Evolutionary conservation across 345 rosid genomes (phyloP).

Genomic region (Hypericum perforatum): DNA sequence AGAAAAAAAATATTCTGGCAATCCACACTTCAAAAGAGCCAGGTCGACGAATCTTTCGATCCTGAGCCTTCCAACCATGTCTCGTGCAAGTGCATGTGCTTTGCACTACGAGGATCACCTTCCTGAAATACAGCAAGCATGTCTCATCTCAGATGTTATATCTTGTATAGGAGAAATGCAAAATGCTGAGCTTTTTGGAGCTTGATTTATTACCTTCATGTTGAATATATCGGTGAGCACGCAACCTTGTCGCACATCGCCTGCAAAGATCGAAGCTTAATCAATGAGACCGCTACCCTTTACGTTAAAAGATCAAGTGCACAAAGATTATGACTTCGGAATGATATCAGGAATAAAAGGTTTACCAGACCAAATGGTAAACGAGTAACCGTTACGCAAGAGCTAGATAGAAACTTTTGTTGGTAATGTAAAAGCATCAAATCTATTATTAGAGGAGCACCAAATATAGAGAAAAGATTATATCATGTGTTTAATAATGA

Average conservation of each 20-base stretch:
- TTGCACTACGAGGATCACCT: slow-evolving; percentile 23
- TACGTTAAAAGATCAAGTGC: neutral
- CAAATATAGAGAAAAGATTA: neutral
- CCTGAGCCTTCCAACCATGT: slow-evolving; percentile 54
- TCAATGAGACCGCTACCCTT: neutral
- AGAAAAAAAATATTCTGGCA: too few relatives aligned
- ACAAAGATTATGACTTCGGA: neutral
- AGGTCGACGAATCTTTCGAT: slow-evolving; percentile 34
- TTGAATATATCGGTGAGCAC: slow-evolving; percentile 39
- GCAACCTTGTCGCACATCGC: slow-evolving; percentile 49
- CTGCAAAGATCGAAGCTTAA: slow-evolving; percentile 25
- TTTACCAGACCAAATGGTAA: too few relatives aligned
- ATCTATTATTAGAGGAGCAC: neutral
- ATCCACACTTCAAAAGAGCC: slow-evolving; percentile 20
- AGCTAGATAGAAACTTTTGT: too few relatives aligned
- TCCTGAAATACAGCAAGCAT: slow-evolving; percentile 24
- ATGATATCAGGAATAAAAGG: neutral
- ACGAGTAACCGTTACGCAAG: too few relatives aligned
- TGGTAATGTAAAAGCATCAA: too few relatives aligned
- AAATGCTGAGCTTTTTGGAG: neutral
- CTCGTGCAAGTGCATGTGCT: slow-evolving; percentile 52
- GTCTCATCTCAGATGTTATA: neutral
- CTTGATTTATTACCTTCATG: slow-evolving; percentile 33
- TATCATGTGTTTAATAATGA: neutral
- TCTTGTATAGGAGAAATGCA: neutral